These are phyloP conservation scores for Exophiala mesophila DNA, from an alignment of 2,329 filamentous ascomycete species.

Conservation along the genomic window DNA sequence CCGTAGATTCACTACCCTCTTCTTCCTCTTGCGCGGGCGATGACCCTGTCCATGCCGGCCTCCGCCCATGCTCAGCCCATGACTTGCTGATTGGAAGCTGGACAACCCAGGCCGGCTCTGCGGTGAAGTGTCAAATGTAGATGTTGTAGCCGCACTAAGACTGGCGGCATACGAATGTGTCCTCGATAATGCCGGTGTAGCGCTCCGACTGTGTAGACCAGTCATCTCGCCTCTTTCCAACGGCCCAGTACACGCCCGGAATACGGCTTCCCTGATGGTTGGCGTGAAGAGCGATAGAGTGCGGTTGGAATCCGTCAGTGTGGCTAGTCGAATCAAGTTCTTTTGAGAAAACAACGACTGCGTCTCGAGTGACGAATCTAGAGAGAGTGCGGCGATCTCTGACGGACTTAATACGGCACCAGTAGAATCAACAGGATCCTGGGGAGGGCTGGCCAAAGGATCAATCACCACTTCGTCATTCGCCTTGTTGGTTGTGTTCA, in stretches of 20 bases:
- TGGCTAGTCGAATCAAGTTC: constrained; percentile 77
- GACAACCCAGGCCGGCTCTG: constrained; percentile 52
- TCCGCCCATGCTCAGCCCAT: constrained; percentile 37
- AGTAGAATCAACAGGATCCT: constrained; percentile 75
- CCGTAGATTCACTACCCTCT: constrained; percentile 45
- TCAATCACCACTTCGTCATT: constrained; percentile 63
- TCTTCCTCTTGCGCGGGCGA: constrained; percentile 45
- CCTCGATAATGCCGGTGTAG: constrained; percentile 53
- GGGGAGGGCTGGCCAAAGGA: constrained; percentile 73
- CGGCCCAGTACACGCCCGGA: constrained; percentile 83
- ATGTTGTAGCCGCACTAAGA: constrained; percentile 51
- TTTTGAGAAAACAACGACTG: constrained; percentile 94
- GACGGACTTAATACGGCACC: constrained; percentile 72
- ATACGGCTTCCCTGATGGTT: constrained; percentile 82
- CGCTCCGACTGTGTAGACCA: constrained; percentile 29
- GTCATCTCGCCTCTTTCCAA: constrained; percentile 62
- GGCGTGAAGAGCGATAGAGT: constrained; percentile 90
- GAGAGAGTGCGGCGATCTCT: constrained; percentile 68
- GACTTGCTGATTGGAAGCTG: constrained; percentile 34
- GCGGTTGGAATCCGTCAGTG: constrained; percentile 79
- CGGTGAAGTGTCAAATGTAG: constrained; percentile 69
- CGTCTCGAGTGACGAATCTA: constrained; percentile 74
- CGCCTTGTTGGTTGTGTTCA: constrained; percentile 47
- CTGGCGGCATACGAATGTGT: constrained; percentile 57
- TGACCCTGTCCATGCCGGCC: constrained; percentile 43